Conservation (phyloP, 257 asterid genomes). For the Galeopsis tetrahit region DNA sequence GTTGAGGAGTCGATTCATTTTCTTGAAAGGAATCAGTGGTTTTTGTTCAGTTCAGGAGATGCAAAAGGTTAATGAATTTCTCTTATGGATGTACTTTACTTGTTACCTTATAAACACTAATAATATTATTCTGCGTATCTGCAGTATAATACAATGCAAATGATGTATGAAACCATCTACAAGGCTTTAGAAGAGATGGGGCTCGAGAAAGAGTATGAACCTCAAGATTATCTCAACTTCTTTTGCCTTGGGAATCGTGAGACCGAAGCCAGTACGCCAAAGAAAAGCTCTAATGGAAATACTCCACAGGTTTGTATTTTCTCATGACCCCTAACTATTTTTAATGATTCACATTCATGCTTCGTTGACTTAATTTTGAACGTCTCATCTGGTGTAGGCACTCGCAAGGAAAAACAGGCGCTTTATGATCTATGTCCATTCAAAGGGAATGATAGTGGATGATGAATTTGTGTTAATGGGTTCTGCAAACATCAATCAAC, state of each 20-base stretch:
- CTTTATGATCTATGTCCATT: conserved; percentile 92
- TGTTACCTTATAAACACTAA: conserved; percentile 3
- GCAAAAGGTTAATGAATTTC: background rate
- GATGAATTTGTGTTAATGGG: conserved; percentile 86
- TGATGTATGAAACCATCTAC: conserved; percentile 86
- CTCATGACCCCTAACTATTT: conserved; percentile 25
- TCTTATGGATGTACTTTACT: background rate
- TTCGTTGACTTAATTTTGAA: conserved; percentile 11
- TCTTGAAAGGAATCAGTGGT: background rate
- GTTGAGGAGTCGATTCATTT: background rate
- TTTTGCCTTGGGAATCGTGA: conserved; percentile 95
- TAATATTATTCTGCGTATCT: conserved; percentile 7
- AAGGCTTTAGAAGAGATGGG: conserved; percentile 79
- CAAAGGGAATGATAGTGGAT: conserved; percentile 96
- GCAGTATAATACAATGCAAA: conserved; percentile 94
- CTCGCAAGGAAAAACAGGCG: conserved; percentile 63
- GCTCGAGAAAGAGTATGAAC: conserved; percentile 70
- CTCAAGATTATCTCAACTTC: conserved; percentile 83
- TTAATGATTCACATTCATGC: background rate
- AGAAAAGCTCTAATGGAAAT: conserved; percentile 46
- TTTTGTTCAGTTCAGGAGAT: background rate
- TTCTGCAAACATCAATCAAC: conserved; percentile 94
- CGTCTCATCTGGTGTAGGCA: conserved; percentile 42
- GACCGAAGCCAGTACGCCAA: conserved; percentile 38
- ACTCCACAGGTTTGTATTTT: conserved; percentile 63